Evolutionary conservation across 176 grass and related monocot species (phyloP).

Genomic region (Raddia distichophylla): DNA sequence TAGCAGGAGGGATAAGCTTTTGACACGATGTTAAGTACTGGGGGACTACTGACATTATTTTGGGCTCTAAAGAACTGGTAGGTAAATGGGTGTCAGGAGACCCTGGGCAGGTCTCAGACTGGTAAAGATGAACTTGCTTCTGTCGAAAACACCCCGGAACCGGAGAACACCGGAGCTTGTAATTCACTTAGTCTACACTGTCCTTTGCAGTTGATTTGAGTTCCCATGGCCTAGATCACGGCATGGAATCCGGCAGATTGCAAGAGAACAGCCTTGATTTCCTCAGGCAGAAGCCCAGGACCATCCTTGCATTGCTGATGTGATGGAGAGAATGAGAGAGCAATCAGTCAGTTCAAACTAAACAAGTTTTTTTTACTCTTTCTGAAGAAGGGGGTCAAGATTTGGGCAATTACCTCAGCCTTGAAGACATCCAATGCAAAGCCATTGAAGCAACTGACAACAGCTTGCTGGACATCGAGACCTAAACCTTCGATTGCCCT

Average conservation of each 20-base stretch:
- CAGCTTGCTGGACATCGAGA: conserved; percentile 94
- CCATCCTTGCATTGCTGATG: conserved; percentile 90
- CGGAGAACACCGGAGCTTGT: conserved; percentile 5
- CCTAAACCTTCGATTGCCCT: conserved; percentile 83
- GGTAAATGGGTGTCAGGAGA: conserved; percentile 14
- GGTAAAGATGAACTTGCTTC: conserved; percentile 24
- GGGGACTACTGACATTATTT: conserved; percentile 36
- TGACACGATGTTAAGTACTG: conserved; percentile 14
- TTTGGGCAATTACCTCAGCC: conserved; percentile 68
- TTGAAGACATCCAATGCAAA: conserved; percentile 91
- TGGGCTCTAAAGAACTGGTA: conserved; percentile 21
- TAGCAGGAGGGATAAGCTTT: conserved; percentile 10
- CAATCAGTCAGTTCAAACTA: neutral
- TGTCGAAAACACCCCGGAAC: neutral
- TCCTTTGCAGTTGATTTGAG: neutral
- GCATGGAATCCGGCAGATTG: conserved; percentile 69
- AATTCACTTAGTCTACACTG: conserved; percentile 36
- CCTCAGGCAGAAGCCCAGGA: conserved; percentile 70
- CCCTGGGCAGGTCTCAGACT: conserved; percentile 15
- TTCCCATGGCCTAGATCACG: conserved; percentile 34
- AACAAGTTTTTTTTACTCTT: neutral
- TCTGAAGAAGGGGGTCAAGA: neutral
- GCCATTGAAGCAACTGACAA: conserved; percentile 96
- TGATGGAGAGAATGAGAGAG: neutral
- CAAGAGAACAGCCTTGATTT: conserved; percentile 88